Percentiles rank a stretch among this genome's conserved stretches.
Conservation (phyloP, 1,284 basidiomycete species). For the Somion occarium region DNA sequence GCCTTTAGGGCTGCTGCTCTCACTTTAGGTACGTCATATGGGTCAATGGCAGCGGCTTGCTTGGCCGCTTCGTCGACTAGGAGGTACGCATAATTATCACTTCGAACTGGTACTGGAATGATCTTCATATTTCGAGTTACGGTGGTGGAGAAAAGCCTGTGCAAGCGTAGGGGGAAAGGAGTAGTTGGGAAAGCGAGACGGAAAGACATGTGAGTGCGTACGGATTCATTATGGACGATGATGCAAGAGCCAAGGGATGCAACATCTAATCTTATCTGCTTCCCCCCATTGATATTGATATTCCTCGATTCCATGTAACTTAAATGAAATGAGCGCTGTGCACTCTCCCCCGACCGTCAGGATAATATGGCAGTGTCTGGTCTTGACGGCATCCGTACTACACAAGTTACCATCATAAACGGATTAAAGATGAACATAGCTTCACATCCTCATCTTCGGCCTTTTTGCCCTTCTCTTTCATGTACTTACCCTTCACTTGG, state of each 20-base stretch:
- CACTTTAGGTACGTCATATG: slow-evolving; percentile 80
- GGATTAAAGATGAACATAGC: not conserved
- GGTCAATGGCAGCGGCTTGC: slow-evolving; percentile 76
- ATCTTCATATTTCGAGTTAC: slow-evolving; percentile 53
- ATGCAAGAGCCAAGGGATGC: not conserved
- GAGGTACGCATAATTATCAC: slow-evolving; percentile 89
- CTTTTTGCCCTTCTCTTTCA: not conserved
- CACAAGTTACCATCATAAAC: not conserved
- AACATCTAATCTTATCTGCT: slow-evolving; percentile 5
- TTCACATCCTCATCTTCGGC: not conserved
- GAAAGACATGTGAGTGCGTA: not conserved
- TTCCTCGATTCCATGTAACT: no score
- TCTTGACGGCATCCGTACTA: not conserved
- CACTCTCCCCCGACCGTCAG: no score
- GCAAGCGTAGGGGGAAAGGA: slow-evolving; percentile 1
- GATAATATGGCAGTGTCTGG: not conserved
- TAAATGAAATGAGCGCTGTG: no score
- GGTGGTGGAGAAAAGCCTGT: slow-evolving; percentile 23
- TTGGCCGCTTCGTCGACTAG: slow-evolving; percentile 70
- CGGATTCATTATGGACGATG: not conserved
- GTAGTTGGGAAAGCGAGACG: slow-evolving; percentile 1
- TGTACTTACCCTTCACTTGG: no score
- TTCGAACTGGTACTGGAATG: slow-evolving; percentile 70
- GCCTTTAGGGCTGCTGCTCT: slow-evolving; percentile 59
- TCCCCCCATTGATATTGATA: no score